A percentile compares a stretch with the other conserved stretches of the same genome.
Evolutionary conservation across 371 early-diverging fungal genomes (phyloP).

Genomic region (Zychaea mexicana): DNA sequence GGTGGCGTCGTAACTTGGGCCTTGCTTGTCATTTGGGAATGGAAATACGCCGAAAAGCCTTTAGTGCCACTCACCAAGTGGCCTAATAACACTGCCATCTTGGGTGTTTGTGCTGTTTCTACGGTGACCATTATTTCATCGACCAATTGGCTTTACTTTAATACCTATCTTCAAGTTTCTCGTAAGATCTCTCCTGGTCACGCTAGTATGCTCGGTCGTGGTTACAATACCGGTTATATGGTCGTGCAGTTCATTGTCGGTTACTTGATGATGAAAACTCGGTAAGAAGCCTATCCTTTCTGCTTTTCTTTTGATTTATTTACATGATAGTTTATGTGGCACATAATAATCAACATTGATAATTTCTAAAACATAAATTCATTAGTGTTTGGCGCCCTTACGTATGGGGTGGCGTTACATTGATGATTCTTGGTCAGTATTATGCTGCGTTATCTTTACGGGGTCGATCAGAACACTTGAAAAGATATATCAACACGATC

Average conservation of each 20-base stretch:
- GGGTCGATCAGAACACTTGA: too few relatives aligned
- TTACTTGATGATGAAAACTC: conserved; percentile 24
- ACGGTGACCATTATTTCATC: conserved; percentile 41
- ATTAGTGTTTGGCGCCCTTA: conserved; percentile 38
- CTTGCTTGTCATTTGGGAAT: conserved; percentile 44
- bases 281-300: too few relatives aligned
- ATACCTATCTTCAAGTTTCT: conserved; percentile 45
- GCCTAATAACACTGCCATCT: conserved; percentile 40
- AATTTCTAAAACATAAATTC: too few relatives aligned
- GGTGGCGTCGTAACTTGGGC: background rate
- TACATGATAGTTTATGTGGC: too few relatives aligned
- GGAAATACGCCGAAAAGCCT: conserved; percentile 38
- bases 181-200: conserved; percentile 26
- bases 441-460: too few relatives aligned
- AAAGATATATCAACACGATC: too few relatives aligned
- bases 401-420: conserved; percentile 61
- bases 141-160: conserved; percentile 44
- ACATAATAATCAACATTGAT: too few relatives aligned
- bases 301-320: background rate
- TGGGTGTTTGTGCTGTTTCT: conserved; percentile 42
- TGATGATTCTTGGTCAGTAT: conserved; percentile 45
- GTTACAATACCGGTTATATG: conserved; percentile 37
- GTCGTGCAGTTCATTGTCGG: conserved; percentile 34
- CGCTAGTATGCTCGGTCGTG: conserved; percentile 37
- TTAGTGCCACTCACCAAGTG: conserved; percentile 47